Percentiles rank a stretch among this genome's conserved stretches.
Conservation (phyloP, 306 rosid species). For the Rosa persica region DNA sequence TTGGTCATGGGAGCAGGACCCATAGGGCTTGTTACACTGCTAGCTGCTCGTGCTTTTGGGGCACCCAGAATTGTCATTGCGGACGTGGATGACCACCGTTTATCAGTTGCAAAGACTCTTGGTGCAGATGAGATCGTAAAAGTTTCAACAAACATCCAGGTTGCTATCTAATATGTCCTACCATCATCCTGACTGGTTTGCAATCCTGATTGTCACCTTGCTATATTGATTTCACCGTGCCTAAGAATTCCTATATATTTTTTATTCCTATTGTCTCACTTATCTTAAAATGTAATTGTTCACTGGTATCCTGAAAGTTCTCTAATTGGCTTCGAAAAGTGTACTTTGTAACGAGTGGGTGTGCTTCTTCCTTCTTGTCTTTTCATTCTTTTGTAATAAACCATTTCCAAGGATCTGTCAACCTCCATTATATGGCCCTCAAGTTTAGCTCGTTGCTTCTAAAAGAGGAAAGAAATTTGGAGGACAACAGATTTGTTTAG, state of each 20-base stretch:
- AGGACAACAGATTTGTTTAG: neutral
- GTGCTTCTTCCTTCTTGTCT: neutral
- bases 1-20: constrained; percentile 95
- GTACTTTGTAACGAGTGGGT: neutral
- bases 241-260: neutral
- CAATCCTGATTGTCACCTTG: neutral
- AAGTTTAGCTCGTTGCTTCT: neutral
- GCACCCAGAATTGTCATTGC: constrained; percentile 63
- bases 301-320: neutral
- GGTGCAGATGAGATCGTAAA: constrained; percentile 70
- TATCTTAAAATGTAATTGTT: neutral
- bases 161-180: constrained; percentile 6
- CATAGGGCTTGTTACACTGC: constrained; percentile 84
- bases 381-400: neutral
- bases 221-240: neutral
- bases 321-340: neutral
- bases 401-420: neutral
- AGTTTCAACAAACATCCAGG: constrained; percentile 75
- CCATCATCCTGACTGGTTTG: neutral
- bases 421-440: neutral
- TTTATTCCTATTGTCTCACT: neutral
- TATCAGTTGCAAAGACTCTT: constrained; percentile 76
- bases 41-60: constrained; percentile 85
- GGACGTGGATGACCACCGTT: constrained; percentile 76
- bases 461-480: neutral